Conservation (phyloP, 306 rosid genomes). For the Psophocarpus tetragonolobus region DNA sequence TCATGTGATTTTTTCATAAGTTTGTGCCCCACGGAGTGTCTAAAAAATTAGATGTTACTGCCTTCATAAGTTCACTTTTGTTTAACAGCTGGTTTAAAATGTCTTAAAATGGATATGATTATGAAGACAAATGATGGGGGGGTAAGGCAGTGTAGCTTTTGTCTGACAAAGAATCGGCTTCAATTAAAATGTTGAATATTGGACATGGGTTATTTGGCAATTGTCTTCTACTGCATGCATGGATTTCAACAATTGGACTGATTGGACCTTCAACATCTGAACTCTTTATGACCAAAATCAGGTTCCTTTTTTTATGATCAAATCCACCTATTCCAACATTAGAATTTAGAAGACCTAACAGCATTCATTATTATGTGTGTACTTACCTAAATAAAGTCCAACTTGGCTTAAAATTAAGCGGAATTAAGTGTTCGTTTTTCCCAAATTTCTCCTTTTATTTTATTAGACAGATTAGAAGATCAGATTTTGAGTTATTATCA, state of each 20-base stretch:
- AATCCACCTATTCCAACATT: not conserved
- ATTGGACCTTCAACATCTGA: conserved; percentile 8
- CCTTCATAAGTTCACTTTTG: not conserved
- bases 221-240: conserved; percentile 19
- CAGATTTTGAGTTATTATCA: not conserved
- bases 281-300: not conserved
- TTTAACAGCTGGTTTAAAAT: not conserved
- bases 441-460: not conserved
- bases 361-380: not conserved
- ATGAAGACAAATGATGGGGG: not conserved
- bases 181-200: not conserved
- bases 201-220: conserved; percentile 1
- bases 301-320: not conserved
- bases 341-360: not conserved
- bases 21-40: not conserved
- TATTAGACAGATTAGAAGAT: not conserved
- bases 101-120: not conserved
- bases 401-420: not conserved
- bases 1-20: not conserved
- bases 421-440: not conserved
- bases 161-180: conserved; percentile 12
- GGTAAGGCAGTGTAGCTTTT: not conserved
- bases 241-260: not conserved
- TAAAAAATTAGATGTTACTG: not conserved
- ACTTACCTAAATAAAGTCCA: not conserved